Evolutionary conservation across 1,139 yeast species (phyloP).

Genomic region (Blastobotrys indianensis): DNA sequence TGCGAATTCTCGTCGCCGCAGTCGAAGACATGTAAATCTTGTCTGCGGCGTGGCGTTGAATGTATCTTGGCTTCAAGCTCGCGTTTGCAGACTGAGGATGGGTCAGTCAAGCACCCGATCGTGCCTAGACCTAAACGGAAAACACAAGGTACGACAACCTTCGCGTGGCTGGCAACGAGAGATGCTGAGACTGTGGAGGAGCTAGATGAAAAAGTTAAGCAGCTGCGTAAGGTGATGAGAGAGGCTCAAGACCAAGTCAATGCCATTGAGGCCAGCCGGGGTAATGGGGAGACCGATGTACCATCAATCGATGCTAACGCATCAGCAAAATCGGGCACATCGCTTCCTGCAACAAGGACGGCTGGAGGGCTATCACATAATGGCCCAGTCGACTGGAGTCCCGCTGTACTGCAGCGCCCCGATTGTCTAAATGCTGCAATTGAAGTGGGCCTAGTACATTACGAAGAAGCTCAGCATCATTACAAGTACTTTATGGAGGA

Average conservation of each 20-base stretch:
- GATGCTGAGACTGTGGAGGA: constrained; percentile 1
- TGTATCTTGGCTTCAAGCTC: constrained; percentile 4
- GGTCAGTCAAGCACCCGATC: too few relatives aligned
- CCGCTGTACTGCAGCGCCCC: constrained; percentile 1
- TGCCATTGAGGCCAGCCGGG: too few relatives aligned
- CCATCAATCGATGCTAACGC: too few relatives aligned
- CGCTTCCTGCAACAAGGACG: too few relatives aligned
- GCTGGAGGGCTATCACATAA: too few relatives aligned
- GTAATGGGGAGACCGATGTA: too few relatives aligned
- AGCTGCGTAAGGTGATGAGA: neutral
- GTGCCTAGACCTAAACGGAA: too few relatives aligned
- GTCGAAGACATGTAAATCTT: constrained; percentile 1
- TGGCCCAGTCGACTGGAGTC: neutral
- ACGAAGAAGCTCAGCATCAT: constrained; percentile 2
- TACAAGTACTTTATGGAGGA: neutral
- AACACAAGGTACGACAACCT: neutral
- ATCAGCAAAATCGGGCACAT: too few relatives aligned
- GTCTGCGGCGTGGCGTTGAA: constrained; percentile 1
- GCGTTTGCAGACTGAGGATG: neutral
- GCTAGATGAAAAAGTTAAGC: neutral
- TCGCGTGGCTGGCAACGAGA: constrained; percentile 6
- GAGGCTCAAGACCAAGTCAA: constrained; percentile 1
- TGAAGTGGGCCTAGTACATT: neutral
- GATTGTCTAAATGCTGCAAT: constrained; percentile 3
- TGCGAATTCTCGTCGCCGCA: constrained; percentile 8